These are phyloP conservation scores for Lactarius hatsudake DNA, from an alignment of 768 basidiomycete genomes.

Conservation along the genomic window DNA sequence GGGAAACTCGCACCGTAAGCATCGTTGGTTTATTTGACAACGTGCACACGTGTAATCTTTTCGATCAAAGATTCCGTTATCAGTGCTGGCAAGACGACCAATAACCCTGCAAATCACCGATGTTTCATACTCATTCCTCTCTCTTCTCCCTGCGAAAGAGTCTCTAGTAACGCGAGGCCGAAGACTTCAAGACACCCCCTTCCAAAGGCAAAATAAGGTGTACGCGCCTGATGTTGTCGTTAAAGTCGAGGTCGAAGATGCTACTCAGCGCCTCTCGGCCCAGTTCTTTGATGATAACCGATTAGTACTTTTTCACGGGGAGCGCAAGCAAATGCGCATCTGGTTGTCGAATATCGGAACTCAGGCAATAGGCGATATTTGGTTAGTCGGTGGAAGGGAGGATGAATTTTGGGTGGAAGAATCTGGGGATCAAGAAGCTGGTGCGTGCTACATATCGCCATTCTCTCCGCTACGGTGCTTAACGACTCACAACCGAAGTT, in stretches of 20 bases:
- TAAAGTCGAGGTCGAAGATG: constrained; percentile 58
- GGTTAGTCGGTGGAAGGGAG: constrained; percentile 58
- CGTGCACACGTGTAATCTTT: constrained; percentile 3
- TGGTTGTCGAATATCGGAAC: constrained; percentile 67
- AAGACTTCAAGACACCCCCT: constrained; percentile 70
- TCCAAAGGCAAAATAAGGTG: constrained; percentile 62
- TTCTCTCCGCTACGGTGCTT: background rate
- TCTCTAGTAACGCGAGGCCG: constrained; percentile 67
- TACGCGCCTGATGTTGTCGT: constrained; percentile 71
- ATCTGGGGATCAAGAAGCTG: constrained; percentile 27
- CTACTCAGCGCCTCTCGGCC: constrained; percentile 60
- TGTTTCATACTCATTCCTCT: constrained; percentile 67
- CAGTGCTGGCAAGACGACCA: constrained; percentile 52
- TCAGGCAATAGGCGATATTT: constrained; percentile 60
- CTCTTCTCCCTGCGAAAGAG: constrained; percentile 66
- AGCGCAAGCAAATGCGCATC: constrained; percentile 52
- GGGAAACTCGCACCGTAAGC: constrained; percentile 64
- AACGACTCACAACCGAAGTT: constrained; percentile 7
- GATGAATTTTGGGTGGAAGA: constrained; percentile 60
- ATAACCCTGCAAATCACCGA: constrained; percentile 55
- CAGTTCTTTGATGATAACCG: constrained; percentile 53
- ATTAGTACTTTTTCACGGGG: constrained; percentile 63
- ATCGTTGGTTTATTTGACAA: background rate
- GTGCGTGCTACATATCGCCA: constrained; percentile 16
- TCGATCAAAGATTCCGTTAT: constrained; percentile 54